Evolutionary conservation across 768 basidiomycete species (phyloP).

Genomic region (Russula emetica): DNA sequence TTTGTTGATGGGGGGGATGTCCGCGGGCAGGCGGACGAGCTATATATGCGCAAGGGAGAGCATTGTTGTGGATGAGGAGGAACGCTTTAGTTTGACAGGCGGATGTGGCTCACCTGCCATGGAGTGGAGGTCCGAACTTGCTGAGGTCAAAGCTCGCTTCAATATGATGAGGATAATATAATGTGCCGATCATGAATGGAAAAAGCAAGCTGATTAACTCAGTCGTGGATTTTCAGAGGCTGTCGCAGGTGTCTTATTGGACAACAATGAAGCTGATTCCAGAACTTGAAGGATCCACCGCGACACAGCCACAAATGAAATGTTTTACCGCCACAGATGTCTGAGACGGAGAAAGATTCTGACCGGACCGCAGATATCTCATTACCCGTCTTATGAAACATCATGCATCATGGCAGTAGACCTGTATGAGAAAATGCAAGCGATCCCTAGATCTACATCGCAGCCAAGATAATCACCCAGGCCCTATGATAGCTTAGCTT

Average conservation of each 20-base stretch:
- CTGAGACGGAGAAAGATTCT: neutral
- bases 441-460: neutral
- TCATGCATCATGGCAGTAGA: no score
- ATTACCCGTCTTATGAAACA: no score
- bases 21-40: neutral
- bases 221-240: neutral
- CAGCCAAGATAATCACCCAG: no score
- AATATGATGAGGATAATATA: neutral
- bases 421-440: no score
- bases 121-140: neutral
- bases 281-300: neutral
- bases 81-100: neutral
- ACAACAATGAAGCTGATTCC: neutral
- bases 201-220: neutral
- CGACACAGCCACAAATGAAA: neutral
- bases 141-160: neutral
- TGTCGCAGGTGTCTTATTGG: neutral
- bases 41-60: neutral
- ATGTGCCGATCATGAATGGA: neutral
- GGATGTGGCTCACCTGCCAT: neutral
- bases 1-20: neutral
- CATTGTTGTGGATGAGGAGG: neutral
- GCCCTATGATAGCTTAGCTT: no score
- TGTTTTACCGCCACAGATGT: neutral
- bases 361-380: no score